These are phyloP conservation scores for Beta vulgaris DNA, from an alignment of 148 eudicot species.

Conservation along the genomic window DNA sequence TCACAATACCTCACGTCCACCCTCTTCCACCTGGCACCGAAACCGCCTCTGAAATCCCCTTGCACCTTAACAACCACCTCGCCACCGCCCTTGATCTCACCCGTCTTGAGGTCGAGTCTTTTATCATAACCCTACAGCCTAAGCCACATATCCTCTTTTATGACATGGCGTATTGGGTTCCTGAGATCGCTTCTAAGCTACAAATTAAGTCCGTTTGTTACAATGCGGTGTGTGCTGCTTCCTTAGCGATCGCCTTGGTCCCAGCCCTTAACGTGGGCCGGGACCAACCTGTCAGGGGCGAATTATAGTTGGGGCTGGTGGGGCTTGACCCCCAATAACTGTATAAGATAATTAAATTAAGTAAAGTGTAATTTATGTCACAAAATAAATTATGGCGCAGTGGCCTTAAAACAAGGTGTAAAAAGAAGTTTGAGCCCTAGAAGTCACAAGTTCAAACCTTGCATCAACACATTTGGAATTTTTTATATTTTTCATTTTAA, in stretches of 20 bases:
- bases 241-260: background rate
- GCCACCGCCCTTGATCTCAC: constrained; percentile 49
- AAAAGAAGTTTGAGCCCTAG: no score
- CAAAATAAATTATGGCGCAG: no score
- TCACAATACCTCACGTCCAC: constrained; percentile 40
- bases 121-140: constrained; percentile 19
- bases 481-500: no score
- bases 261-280: background rate
- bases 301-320: no score
- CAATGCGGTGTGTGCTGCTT: background rate
- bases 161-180: constrained; percentile 42
- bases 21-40: constrained; percentile 52
- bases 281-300: no score
- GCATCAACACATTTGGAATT: no score
- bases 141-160: constrained; percentile 44
- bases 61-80: constrained; percentile 29
- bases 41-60: constrained; percentile 47
- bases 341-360: no score
- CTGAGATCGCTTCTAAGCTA: background rate
- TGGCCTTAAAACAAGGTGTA: no score
- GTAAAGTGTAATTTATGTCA: no score
- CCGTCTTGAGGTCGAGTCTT: constrained; percentile 28
- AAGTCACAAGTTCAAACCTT: no score
- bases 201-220: background rate
- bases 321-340: no score